Evolutionary conservation across 1,284 basidiomycete species (phyloP).

Genomic region (Thelephora terrestris): DNA sequence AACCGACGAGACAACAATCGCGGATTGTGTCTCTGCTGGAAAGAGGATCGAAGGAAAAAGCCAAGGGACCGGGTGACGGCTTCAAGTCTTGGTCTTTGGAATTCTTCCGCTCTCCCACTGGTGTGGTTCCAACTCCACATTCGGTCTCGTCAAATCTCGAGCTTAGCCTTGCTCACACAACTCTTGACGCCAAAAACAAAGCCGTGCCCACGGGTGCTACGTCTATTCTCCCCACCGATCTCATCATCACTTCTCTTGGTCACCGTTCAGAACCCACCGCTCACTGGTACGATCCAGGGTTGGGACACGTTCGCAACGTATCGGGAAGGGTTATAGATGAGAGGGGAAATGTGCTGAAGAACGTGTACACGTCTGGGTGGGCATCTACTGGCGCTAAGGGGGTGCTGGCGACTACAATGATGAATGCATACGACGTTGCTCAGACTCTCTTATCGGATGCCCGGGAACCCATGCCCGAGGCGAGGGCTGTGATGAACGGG

Average conservation of each 20-base stretch:
- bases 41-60: conserved; percentile 49
- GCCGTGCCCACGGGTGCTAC: conserved; percentile 54
- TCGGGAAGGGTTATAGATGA: conserved; percentile 42
- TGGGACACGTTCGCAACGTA: conserved; percentile 44
- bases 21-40: conserved; percentile 57
- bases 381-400: conserved; percentile 87
- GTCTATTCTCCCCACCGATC: conserved; percentile 50
- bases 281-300: conserved; percentile 41
- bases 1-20: conserved; percentile 53
- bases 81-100: conserved; percentile 71
- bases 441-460: conserved; percentile 59
- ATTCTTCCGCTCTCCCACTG: conserved; percentile 67
- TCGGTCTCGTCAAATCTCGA: conserved; percentile 12
- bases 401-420: conserved; percentile 91
- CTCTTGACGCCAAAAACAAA: conserved; percentile 40
- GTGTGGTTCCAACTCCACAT: conserved; percentile 28
- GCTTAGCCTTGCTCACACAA: conserved; percentile 50
- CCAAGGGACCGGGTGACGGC: conserved; percentile 28
- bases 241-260: conserved; percentile 85
- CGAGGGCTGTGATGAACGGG: conserved; percentile 8
- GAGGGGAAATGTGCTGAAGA: conserved; percentile 34
- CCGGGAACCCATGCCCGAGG: conserved; percentile 7
- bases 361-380: conserved; percentile 93
- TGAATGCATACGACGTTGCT: conserved; percentile 78
- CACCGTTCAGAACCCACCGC: conserved; percentile 63